These are phyloP conservation scores for Spinellus fusiger DNA, from an alignment of 192 early-diverging fungal species.

Conservation along the genomic window DNA sequence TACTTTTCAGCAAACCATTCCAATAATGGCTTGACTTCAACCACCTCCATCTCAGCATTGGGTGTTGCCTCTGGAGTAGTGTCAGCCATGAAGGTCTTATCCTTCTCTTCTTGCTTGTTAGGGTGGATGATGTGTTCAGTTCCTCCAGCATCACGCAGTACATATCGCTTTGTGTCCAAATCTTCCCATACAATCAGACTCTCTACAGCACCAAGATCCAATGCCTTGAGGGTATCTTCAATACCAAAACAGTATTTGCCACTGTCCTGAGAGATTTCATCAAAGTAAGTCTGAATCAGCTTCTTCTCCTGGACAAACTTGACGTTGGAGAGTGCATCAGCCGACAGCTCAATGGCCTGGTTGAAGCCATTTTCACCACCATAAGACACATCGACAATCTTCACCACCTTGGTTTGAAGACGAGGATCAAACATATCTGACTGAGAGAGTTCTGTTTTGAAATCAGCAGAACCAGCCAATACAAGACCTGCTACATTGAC, in stretches of 20 bases:
- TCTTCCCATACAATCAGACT: conserved; percentile 97
- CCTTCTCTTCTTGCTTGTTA: conserved; percentile 82
- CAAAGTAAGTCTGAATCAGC: conserved; percentile 93
- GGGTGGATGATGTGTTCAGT: conserved; percentile 67
- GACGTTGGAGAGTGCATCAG: conserved; percentile 89
- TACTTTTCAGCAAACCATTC: conserved; percentile 99
- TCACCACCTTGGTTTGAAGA: conserved; percentile 82
- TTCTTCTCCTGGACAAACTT: conserved; percentile 99
- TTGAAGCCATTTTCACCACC: conserved; percentile 99
- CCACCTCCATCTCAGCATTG: conserved; percentile 76
- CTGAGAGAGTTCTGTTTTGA: conserved; percentile 94
- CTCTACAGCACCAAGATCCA: conserved; percentile 98
- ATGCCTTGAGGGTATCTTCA: conserved; percentile 91
- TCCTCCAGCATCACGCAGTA: conserved; percentile 68
- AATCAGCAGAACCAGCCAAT: conserved; percentile 97
- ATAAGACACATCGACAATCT: conserved; percentile 95
- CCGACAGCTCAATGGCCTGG: conserved; percentile 91
- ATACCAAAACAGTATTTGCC: conserved; percentile 96
- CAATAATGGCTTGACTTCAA: conserved; percentile 75
- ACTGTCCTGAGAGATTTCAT: conserved; percentile 94
- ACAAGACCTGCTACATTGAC: conserved; percentile 71
- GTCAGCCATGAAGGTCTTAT: conserved; percentile 61
- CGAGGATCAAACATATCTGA: conserved; percentile 96
- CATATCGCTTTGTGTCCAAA: conserved; percentile 74
- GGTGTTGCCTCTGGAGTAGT: not conserved